Evolutionary conservation across 2,329 filamentous ascomycete genomes (phyloP).

Genomic region (Pseudocercospora fijiensis): DNA sequence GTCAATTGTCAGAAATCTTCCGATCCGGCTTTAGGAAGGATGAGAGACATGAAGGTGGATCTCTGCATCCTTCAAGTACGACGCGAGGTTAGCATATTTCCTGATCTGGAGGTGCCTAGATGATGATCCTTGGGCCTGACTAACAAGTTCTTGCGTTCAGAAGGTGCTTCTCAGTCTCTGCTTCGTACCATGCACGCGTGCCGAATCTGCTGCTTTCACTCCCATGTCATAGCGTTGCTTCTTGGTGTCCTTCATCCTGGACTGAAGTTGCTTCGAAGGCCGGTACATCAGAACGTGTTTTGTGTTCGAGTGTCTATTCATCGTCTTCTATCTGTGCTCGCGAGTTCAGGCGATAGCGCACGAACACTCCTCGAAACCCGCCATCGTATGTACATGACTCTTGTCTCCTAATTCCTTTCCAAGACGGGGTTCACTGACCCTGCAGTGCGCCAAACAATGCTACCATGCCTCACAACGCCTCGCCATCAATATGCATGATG

Average conservation of each 20-base stretch:
- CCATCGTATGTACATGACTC: not conserved
- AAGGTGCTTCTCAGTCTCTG: not conserved
- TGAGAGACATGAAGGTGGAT: not conserved
- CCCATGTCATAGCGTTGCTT: not conserved
- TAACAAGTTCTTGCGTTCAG: not conserved
- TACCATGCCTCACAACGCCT: not conserved
- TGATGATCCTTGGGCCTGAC: not conserved
- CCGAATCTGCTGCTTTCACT: not conserved
- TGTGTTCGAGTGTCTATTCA: not conserved
- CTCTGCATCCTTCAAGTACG: not conserved
- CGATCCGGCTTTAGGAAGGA: not conserved
- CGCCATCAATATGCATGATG: conserved; percentile 2
- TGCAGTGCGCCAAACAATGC: not conserved
- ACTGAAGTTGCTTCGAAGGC: not conserved
- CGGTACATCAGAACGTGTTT: not conserved
- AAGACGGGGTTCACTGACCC: not conserved
- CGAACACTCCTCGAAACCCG: not conserved
- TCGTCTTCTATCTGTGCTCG: not conserved
- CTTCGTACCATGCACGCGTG: not conserved
- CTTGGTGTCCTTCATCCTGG: not conserved
- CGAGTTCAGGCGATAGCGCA: not conserved
- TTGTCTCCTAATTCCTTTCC: not conserved
- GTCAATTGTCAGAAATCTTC: not conserved
- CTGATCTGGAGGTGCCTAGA: not conserved
- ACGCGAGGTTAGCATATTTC: conserved; percentile 10